Percentiles rank a stretch among this genome's conserved stretches.
phyloP scores from a whole-genome alignment of 169 alveolate genomes.

The Cryptosporidium viatorum region DNA sequence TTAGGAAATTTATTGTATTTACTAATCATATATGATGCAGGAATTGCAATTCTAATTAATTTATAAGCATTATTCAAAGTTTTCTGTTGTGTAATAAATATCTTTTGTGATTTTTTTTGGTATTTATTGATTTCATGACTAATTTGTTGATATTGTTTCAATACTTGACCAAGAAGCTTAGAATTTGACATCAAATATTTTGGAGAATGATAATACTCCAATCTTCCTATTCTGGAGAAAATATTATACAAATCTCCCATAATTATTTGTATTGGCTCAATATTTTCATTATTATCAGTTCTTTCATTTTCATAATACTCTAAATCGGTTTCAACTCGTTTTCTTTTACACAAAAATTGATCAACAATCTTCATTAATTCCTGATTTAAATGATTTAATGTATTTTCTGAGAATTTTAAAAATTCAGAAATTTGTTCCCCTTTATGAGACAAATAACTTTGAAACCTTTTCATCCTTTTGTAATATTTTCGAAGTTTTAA shows the following conservation, averaged over 20 bases:
- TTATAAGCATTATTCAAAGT: slow-evolving; percentile 1
- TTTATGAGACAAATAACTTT: slow-evolving; percentile 13
- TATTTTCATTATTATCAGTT: neutral
- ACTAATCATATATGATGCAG: slow-evolving; percentile 48
- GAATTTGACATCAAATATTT: slow-evolving; percentile 19
- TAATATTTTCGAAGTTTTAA: slow-evolving; percentile 21
- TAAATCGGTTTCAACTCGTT: neutral
- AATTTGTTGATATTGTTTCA: slow-evolving; percentile 11
- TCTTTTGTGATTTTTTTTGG: slow-evolving; percentile 10
- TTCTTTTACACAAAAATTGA: slow-evolving; percentile 6
- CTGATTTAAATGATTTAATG: neutral
- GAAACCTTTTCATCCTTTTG: slow-evolving; percentile 49
- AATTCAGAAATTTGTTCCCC: slow-evolving; percentile 14
- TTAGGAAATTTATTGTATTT: slow-evolving; percentile 44
- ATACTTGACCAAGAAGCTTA: neutral
- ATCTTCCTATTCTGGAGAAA: slow-evolving; percentile 24
- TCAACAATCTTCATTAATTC: slow-evolving; percentile 5
- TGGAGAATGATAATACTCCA: slow-evolving; percentile 30
- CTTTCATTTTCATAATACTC: neutral
- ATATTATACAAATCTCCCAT: slow-evolving; percentile 46
- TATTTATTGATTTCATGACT: neutral
- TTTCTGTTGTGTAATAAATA: slow-evolving; percentile 14
- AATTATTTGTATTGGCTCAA: slow-evolving; percentile 20
- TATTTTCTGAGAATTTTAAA: slow-evolving; percentile 24
- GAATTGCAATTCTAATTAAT: slow-evolving; percentile 19